A percentile compares a stretch with the other conserved stretches of the same genome.
phyloP scores from a whole-genome alignment of 768 basidiomycete genomes.

The Termitomyces sp. region DNA sequence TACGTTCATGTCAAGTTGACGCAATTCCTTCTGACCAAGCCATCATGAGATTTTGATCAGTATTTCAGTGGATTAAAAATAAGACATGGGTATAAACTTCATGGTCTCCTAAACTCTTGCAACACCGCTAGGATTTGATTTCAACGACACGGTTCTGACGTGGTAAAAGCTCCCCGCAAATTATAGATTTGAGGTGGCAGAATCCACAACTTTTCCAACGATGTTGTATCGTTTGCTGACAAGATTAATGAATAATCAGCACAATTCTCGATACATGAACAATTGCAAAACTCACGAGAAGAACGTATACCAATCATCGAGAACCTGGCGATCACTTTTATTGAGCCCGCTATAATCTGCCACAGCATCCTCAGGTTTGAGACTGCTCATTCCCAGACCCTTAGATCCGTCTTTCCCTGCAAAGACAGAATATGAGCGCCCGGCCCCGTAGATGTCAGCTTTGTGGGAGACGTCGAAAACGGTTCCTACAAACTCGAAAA shows the following conservation, averaged over 20 bases:
- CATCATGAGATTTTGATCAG: neutral
- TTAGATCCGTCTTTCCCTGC: slow-evolving; percentile 92
- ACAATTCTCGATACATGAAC: neutral
- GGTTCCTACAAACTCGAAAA: slow-evolving; percentile 49
- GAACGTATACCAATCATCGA: slow-evolving; percentile 89
- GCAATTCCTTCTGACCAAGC: neutral
- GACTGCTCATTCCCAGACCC: slow-evolving; percentile 86
- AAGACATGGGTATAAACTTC: slow-evolving; percentile 2
- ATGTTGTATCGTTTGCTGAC: slow-evolving; percentile 83
- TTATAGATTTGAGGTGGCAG: slow-evolving; percentile 22
- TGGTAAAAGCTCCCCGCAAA: neutral
- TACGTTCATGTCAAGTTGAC: neutral
- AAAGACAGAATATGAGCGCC: slow-evolving; percentile 77
- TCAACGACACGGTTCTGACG: neutral
- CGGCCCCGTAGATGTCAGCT: slow-evolving; percentile 84
- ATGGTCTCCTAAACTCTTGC: neutral
- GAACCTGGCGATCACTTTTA: slow-evolving; percentile 69
- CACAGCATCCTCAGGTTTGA: slow-evolving; percentile 82
- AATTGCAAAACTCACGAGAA: slow-evolving; percentile 64
- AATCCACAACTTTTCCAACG: slow-evolving; percentile 69
- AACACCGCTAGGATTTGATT: neutral
- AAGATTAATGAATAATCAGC: neutral
- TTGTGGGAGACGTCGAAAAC: slow-evolving; percentile 90
- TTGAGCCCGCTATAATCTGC: slow-evolving; percentile 79
- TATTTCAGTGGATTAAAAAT: slow-evolving; percentile 2